Evolutionary conservation across 371 early-diverging fungal species (phyloP).

Genomic region (Mucor racemosus): DNA sequence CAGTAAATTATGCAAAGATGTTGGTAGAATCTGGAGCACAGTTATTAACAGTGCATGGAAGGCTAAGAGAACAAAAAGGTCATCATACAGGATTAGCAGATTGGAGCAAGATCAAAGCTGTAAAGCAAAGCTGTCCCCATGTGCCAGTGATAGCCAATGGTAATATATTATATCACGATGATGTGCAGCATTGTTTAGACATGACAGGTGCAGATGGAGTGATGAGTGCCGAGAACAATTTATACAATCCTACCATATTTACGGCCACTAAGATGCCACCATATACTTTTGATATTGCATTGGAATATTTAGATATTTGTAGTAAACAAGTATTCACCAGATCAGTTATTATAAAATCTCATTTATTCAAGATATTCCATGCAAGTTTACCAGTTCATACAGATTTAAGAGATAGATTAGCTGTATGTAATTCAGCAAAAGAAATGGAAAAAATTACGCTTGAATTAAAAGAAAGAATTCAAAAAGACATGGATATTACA

Average conservation of each 20-base stretch:
- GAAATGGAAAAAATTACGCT: constrained; percentile 50
- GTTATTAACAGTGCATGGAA: constrained; percentile 93
- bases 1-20: constrained; percentile 94
- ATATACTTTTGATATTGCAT: constrained; percentile 71
- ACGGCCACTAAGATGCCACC: constrained; percentile 23
- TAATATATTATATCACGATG: constrained; percentile 87
- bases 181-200: constrained; percentile 81
- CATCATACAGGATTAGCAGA: constrained; percentile 94
- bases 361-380: constrained; percentile 87
- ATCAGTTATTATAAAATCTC: constrained; percentile 67
- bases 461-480: constrained; percentile 26
- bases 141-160: constrained; percentile 96
- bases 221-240: constrained; percentile 89
- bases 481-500: constrained; percentile 6
- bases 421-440: constrained; percentile 39
- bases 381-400: constrained; percentile 69
- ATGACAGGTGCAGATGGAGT: constrained; percentile 91
- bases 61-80: constrained; percentile 94
- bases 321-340: constrained; percentile 49
- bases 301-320: constrained; percentile 83
- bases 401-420: constrained; percentile 73
- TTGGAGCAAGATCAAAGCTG: constrained; percentile 90
- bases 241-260: constrained; percentile 91
- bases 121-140: constrained; percentile 67
- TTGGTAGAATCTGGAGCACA: constrained; percentile 88